Evolutionary conservation across 2,329 filamentous ascomycete species (phyloP), one percentile per base, ranked within the genome.

Genomic region (Aspergillus udagawae): DNA sequence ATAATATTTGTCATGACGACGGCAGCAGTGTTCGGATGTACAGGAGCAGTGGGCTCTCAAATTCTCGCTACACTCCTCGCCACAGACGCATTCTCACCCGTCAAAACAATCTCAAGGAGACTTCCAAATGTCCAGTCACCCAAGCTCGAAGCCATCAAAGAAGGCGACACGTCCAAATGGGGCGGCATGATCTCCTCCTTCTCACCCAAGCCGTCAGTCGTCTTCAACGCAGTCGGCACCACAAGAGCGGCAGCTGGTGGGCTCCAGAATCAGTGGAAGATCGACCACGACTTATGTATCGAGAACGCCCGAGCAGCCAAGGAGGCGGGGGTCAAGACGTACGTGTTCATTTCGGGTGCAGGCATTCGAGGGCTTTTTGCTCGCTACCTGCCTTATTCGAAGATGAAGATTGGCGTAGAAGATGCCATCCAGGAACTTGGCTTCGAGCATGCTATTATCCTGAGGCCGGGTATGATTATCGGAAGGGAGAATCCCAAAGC

Each of bases 401-500:
- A 69, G 57, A 75, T 75, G 73, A 75, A 75, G 57, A 61, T 68
- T 25, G 72, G 69, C 0, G 70, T 75, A 6, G 73, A 75, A 55
- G 67, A 73, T 60, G 63, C 71, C 10, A 70, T 75, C 56, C 66
- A 69, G 54, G 69, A 70, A 17, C 59, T 73, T 20, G 64, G 60
- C n/a, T 74, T 75, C 52, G 70, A 73, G 2, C 66, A 74, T 51
- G 67, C 69, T 20, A 69, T 75, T 51, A 70, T 75, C 41, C 25
- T 75, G 44, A 60, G 69, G 17, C 73, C 73, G 1, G 73, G 73
- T 1, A 68, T 74, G 69, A 74, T 75, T 55, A 58, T 75, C 6
- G 67, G 66, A 25, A 65, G 60, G 58, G 69, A 72, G 56, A 63
- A 23, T 1, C 50, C 64, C 0, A 67, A 67, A 23, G 56, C 56